Percentiles rank a stretch among this genome's conserved stretches.
These are phyloP conservation scores for Delonix regia DNA, from an alignment of 306 rosid species.

Conservation along the genomic window DNA sequence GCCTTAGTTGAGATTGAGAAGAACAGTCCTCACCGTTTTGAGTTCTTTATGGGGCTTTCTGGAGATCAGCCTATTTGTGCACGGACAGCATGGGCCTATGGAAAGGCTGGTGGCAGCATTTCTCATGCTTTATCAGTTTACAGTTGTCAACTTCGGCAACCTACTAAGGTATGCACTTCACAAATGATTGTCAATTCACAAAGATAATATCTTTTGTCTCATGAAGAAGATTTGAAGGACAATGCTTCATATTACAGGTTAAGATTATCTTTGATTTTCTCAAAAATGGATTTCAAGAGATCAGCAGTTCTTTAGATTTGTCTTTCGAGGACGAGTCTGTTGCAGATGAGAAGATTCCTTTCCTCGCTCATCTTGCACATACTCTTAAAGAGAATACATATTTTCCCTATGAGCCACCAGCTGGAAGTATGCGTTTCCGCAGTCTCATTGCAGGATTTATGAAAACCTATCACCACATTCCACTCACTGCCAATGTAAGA, in stretches of 20 bases:
- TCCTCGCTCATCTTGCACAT: slow-evolving; percentile 82
- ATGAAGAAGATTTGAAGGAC: slow-evolving; percentile 35
- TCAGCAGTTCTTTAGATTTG: slow-evolving; percentile 93
- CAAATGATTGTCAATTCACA: slow-evolving; percentile 31
- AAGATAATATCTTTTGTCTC: slow-evolving; percentile 28
- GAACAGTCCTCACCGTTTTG: slow-evolving; percentile 97
- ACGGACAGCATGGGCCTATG: slow-evolving; percentile 96
- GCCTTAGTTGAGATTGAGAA: slow-evolving; percentile 98
- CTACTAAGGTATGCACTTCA: slow-evolving; percentile 73
- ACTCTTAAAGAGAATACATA: slow-evolving; percentile 63
- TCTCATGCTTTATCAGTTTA: slow-evolving; percentile 96
- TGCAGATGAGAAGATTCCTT: slow-evolving; percentile 98
- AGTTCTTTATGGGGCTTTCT: slow-evolving; percentile 98
- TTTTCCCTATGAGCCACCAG: slow-evolving; percentile 93
- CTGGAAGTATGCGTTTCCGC: slow-evolving; percentile 89
- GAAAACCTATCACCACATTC: slow-evolving; percentile 94
- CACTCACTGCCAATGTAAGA: slow-evolving; percentile 78
- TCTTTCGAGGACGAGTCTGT: slow-evolving; percentile 93
- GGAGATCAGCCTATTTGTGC: slow-evolving; percentile 98
- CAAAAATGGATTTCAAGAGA: slow-evolving; percentile 84
- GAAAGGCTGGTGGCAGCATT: slow-evolving; percentile 85
- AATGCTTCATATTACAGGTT: slow-evolving; percentile 64
- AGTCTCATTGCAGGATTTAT: slow-evolving; percentile 87
- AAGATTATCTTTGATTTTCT: slow-evolving; percentile 91
- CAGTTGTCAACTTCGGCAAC: slow-evolving; percentile 96